Conservation (phyloP, 1,284 basidiomycete genomes). For the Boletus semigastroideus region DNA sequence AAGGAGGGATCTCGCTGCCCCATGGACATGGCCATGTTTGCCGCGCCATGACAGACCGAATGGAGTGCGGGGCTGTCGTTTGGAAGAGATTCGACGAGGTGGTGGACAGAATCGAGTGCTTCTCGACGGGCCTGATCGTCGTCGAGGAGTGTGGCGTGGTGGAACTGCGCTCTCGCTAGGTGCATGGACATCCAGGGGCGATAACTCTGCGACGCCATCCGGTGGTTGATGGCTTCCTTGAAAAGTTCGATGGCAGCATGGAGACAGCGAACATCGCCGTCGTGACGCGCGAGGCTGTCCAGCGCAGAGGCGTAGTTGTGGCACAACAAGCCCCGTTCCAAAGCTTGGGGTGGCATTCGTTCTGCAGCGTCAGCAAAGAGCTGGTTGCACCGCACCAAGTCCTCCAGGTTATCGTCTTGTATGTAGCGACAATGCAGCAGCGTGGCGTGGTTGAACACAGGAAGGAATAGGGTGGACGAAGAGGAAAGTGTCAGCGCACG, state of each 20-base stretch:
- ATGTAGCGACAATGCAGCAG: constrained; percentile 9
- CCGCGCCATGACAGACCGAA: neutral
- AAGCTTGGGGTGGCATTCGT: constrained; percentile 17
- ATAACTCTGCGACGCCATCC: constrained; percentile 11
- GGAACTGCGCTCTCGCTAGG: constrained; percentile 7
- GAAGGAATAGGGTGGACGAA: constrained; percentile 3
- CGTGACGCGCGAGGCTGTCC: constrained; percentile 4
- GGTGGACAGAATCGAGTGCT: constrained; percentile 1
- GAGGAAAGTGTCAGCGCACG: constrained; percentile 12
- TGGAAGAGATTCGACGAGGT: constrained; percentile 1
- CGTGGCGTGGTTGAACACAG: constrained; percentile 8
- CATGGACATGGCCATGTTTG: constrained; percentile 2
- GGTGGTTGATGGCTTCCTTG: constrained; percentile 5
- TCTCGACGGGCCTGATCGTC: neutral
- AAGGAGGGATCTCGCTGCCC: neutral
- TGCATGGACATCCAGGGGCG: neutral
- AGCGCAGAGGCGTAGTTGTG: constrained; percentile 14
- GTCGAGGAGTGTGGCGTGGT: neutral
- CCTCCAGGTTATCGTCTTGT: neutral
- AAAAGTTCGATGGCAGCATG: too few relatives aligned
- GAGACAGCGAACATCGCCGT: neutral
- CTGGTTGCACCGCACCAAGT: constrained; percentile 13
- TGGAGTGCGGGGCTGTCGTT: constrained; percentile 2
- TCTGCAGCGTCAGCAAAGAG: constrained; percentile 12
- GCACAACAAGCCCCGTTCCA: constrained; percentile 7